These are phyloP conservation scores for Allium cepa DNA, from an alignment of 106 monocot species.

Conservation along the genomic window DNA sequence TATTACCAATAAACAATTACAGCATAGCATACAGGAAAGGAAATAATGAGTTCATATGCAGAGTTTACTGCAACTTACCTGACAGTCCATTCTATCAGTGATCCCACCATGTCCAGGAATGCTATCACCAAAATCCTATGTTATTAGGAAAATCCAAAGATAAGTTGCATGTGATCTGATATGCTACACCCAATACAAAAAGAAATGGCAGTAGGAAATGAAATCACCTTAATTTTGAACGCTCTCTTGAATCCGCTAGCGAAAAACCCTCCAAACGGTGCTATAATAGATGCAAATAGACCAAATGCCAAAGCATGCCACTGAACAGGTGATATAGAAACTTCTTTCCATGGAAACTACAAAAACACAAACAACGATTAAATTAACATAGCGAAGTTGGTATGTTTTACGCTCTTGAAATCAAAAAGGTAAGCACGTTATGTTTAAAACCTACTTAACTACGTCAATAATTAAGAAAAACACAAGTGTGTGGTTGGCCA, in stretches of 20 bases:
- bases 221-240: constrained; percentile 87
- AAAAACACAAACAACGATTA: background rate
- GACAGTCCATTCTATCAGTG: constrained; percentile 99
- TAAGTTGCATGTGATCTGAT: background rate
- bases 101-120: constrained; percentile 99
- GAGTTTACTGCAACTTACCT: constrained; percentile 33
- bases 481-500: no score
- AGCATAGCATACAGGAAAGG: no score
- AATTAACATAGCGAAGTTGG: background rate
- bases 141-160: background rate
- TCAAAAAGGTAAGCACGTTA: no score
- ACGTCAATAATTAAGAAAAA: no score
- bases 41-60: no score
- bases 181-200: background rate
- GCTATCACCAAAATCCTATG: constrained; percentile 97
- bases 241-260: constrained; percentile 98
- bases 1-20: no score
- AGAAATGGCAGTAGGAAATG: background rate
- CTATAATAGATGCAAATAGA: constrained; percentile 96
- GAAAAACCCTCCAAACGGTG: constrained; percentile 99
- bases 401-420: no score
- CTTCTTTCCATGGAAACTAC: constrained; percentile 87
- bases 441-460: no score
- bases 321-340: constrained; percentile 65
- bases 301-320: constrained; percentile 98